Evolutionary conservation across 2,329 filamentous ascomycete genomes (phyloP), one percentile per base, ranked within the genome.

Genomic region (Rasamsonia emersonii): DNA sequence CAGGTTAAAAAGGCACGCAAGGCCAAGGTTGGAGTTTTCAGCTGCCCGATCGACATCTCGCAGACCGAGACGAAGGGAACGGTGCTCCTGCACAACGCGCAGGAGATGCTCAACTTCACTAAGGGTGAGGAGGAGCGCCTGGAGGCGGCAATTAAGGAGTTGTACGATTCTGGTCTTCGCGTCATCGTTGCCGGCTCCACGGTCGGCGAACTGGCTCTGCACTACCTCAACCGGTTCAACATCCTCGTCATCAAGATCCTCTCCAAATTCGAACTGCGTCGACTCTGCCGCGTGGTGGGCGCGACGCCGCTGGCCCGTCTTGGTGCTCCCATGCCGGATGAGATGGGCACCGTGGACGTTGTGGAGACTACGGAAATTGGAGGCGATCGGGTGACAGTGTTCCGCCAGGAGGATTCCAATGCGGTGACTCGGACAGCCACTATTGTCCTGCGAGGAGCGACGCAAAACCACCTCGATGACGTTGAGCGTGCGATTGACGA

Each of bases 41-140:
- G 86, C 46, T 98, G 91, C 65, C 82, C 91, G 23, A 86, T 98
- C 61, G 91, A 98, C 59, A 86, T 75, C 59, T 86, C 81, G 54
- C 88, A 95, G 68, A 98, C 93, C 24, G 91, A 98, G 69, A 98
- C 91, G 52, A 98, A 98, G 73, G 93, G 93, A 30, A 98, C 91
- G 8, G 91, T 98, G 26, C 73, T 98, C 32, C 65, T 98, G 50
- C 86, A 98, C 66, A 98, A 94, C 57, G 89, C 89, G 38, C 83
- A 96, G 70, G 91, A 98, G 67, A 96, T 98, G 85, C 74, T 96
- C 57, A 82, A 96, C 58, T 98, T 96, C 65, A 94, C 86, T 51
- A 94, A 88, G 69, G 93, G 91, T 41, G 91, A 98, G 67, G 91
- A 98, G 67, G 66, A 70, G 34, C 89, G 95, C 59, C 77, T 98